A percentile compares a stretch with the other conserved stretches of the same genome.
phyloP scores from a whole-genome alignment of 2,329 filamentous ascomycete genomes.

The Diaporthe humulicola region DNA sequence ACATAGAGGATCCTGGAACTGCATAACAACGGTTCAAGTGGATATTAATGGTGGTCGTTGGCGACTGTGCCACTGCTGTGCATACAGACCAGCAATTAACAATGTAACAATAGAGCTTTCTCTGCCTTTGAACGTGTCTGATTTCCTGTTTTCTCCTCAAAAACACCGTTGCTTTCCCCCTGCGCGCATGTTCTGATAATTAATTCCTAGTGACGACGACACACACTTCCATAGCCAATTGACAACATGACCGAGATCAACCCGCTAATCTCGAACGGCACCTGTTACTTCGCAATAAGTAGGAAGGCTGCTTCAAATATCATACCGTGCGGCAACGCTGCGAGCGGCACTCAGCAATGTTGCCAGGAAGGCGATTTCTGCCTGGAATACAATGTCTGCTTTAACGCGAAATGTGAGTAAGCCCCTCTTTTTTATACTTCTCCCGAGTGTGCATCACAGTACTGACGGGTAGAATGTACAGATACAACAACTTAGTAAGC shows the following conservation, averaged over 20 bases:
- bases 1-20: background rate
- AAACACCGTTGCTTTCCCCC: too few species aligned
- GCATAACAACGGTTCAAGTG: background rate
- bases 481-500: slow-evolving; percentile 20
- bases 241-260: slow-evolving; percentile 6
- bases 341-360: slow-evolving; percentile 19
- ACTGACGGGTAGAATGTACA: background rate
- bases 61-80: slow-evolving; percentile 17
- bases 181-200: background rate
- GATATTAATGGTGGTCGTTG: background rate
- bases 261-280: slow-evolving; percentile 22
- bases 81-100: background rate
- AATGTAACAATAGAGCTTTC: background rate
- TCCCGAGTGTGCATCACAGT: background rate
- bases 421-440: too few species aligned
- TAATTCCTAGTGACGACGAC: background rate
- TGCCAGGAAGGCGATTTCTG: slow-evolving; percentile 30
- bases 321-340: slow-evolving; percentile 23
- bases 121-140: background rate
- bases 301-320: background rate
- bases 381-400: slow-evolving; percentile 25
- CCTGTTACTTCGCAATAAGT: slow-evolving; percentile 15
- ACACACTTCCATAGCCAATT: background rate
- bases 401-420: slow-evolving; percentile 16
- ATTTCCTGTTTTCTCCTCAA: background rate